Conservation (phyloP, 169 alveolate genomes). For the Eimeria praecox region DNA sequence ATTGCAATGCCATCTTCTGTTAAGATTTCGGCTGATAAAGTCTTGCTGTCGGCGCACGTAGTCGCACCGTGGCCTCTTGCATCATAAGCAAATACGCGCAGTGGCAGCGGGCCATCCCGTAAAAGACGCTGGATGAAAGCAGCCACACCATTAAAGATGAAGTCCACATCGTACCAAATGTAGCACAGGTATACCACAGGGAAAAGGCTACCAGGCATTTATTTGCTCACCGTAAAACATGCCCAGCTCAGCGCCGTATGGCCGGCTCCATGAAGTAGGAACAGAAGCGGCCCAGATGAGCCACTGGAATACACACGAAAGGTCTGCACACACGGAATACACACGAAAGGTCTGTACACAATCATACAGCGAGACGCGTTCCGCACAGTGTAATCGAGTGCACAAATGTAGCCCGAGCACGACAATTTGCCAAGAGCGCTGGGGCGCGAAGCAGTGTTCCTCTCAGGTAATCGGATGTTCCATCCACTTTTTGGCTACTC, state of each 20-base stretch:
- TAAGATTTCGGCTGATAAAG: constrained; percentile 69
- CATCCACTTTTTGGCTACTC: background rate
- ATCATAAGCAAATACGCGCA: constrained; percentile 79
- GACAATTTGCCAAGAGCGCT: background rate
- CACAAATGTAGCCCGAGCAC: background rate
- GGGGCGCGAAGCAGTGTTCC: background rate
- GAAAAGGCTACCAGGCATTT: constrained; percentile 3
- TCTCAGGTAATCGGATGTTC: background rate
- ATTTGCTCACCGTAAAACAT: constrained; percentile 60
- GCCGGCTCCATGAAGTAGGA: constrained; percentile 80
- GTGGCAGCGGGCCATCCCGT: constrained; percentile 55
- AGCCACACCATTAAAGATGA: background rate
- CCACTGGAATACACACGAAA: constrained; percentile 81
- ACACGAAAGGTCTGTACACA: constrained; percentile 75
- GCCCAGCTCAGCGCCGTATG: constrained; percentile 82
- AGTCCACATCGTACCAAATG: background rate
- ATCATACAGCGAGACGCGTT: background rate
- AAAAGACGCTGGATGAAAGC: constrained; percentile 49
- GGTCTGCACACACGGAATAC: constrained; percentile 66
- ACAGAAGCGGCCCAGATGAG: constrained; percentile 71
- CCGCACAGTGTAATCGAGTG: background rate
- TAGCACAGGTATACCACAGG: background rate
- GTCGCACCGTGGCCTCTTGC: constrained; percentile 81
- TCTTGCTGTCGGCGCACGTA: constrained; percentile 70
- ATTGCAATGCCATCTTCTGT: constrained; percentile 77